Evolutionary conservation across 768 basidiomycete genomes (phyloP), one percentile per base, ranked within the genome.

Genomic region (Hemileccinum rubropunctum): DNA sequence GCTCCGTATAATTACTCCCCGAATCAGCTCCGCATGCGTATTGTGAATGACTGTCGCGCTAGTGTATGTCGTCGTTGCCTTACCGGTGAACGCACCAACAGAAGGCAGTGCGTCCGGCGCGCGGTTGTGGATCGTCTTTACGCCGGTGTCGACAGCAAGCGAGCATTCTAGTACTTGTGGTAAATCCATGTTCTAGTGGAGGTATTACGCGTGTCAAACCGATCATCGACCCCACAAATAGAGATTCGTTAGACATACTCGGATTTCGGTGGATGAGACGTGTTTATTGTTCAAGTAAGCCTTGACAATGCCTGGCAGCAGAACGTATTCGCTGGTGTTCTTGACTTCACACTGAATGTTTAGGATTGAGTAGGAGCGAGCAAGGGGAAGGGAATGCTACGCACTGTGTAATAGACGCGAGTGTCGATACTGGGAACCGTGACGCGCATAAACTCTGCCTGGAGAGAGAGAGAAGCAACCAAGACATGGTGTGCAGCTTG

Each of bases 301-400:
- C 28, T 67, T 65, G 32, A 63, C 52, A 1, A 46, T 58, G n/a
- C 69, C 68, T 5, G 66, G 54, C 3, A 65, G 54, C 15, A 69
- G 40, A 13, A 63, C 39, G 9, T 67, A 57, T 14, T 54, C 49
- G 33, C 52, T 65, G 1, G 60, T 53, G 38, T 69, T 69, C 42
- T 55, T 56, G 18, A 69, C 53, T 18, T 61, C 52, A 26, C 59
- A 62, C 63, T 65, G 14, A 13, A 26, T 0, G 15, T 14, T 32
- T 15, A 15, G 34, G 7, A 21, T 48, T 42, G 9, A 47, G 37
- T 11, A 36, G 23, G 8, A 2, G 1, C 0, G 6, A 18, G 5
- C 3, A 8, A 15, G 5, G 10, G 36, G 15, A 11, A n/a, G n/a
- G 12, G 6, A 14, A 34, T 28, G 11, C 1, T 2, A 41, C 52